Conservation (phyloP, 352 stramenopile genomes). For the Globisporangium parvum region DNA sequence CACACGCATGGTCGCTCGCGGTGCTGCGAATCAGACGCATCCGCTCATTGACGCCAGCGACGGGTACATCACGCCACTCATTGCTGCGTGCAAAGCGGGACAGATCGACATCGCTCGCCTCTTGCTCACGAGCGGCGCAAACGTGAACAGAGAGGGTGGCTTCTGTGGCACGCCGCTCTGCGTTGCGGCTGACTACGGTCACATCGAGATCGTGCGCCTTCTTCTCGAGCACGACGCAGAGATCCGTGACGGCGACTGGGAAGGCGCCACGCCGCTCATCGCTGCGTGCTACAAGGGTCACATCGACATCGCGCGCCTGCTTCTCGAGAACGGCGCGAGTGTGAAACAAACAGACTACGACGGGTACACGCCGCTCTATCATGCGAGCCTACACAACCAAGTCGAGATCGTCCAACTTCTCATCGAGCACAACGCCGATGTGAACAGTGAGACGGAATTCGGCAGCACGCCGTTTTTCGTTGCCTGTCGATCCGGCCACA, state of each 20-base stretch:
- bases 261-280: not conserved
- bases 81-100: not conserved
- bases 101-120: not conserved
- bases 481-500: no score
- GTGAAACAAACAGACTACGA: not conserved
- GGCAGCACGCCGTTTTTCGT: no score
- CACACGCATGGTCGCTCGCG: no score
- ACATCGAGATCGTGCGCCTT: not conserved
- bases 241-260: no score
- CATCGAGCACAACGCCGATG: no score
- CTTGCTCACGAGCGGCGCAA: no score
- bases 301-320: not conserved
- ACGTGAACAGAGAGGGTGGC: no score
- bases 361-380: not conserved
- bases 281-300: no score
- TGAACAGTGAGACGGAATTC: no score
- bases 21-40: no score
- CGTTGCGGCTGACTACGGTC: no score
- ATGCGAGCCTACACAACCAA: not conserved
- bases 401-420: not conserved
- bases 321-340: not conserved
- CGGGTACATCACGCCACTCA: not conserved
- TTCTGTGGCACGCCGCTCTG: no score
- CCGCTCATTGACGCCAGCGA: not conserved
- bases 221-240: not conserved